Percentiles rank a stretch among this genome's conserved stretches.
Evolutionary conservation across 2,329 filamentous ascomycete species (phyloP).

Genomic region (Talaromyces sp.): DNA sequence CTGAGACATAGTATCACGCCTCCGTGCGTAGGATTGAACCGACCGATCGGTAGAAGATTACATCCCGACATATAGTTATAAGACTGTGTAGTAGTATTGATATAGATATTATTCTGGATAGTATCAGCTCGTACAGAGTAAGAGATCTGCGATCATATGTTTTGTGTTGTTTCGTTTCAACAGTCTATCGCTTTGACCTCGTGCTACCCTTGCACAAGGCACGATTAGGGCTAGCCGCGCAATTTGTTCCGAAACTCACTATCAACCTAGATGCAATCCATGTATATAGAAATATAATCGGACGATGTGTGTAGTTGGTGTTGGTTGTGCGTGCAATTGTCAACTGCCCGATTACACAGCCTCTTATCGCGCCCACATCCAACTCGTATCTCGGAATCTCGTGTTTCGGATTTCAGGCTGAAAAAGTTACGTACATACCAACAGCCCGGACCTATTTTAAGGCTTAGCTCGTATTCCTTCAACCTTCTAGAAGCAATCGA

Average conservation of each 20-base stretch:
- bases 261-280: background rate
- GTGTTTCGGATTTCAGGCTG: background rate
- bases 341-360: background rate
- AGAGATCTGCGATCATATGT: background rate
- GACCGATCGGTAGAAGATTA: background rate
- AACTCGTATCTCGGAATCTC: background rate
- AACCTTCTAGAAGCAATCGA: background rate
- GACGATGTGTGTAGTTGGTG: too few relatives aligned
- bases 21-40: background rate
- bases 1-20: background rate
- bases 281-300: too few relatives aligned
- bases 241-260: background rate
- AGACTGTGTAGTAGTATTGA: background rate
- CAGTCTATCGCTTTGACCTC: background rate
- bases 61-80: background rate
- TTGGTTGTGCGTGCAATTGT: background rate
- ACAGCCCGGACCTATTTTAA: conserved; percentile 1
- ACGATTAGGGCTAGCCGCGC: background rate
- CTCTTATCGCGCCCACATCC: background rate
- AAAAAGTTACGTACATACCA: background rate
- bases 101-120: background rate
- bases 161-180: background rate
- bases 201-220: background rate
- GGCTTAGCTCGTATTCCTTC: background rate
- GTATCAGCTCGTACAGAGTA: background rate